Percentiles rank a stretch among this genome's conserved stretches.
Conservation (phyloP, 805 yeast genomes). For the Yamadazyma sp. region DNA sequence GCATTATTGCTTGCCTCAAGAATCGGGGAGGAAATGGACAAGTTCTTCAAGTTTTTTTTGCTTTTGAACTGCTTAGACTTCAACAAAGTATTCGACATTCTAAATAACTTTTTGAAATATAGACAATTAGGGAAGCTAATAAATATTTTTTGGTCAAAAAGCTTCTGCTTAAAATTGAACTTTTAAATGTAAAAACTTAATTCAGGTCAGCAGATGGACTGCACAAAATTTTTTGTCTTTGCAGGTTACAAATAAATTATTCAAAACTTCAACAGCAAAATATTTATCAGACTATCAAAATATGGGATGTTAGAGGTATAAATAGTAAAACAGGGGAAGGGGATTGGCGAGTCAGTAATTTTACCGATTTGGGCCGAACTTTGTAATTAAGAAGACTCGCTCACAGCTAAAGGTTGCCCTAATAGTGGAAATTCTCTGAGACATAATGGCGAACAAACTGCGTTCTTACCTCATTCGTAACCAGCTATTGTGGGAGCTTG, state of each 20-base stretch:
- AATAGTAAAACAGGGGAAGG: neutral
- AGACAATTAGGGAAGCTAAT: neutral
- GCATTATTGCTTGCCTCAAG: slow-evolving; percentile 8
- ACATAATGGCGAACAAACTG: neutral
- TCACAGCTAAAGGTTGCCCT: no score
- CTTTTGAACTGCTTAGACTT: slow-evolving; percentile 15
- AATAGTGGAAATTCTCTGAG: neutral
- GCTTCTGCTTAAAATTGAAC: no score
- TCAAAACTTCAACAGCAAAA: no score
- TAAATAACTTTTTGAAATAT: neutral
- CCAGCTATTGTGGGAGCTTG: neutral
- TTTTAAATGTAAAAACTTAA: no score
- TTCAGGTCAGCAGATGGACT: no score
- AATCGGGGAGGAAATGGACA: slow-evolving; percentile 22
- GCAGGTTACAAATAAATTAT: no score
- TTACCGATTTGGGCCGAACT: no score
- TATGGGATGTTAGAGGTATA: neutral
- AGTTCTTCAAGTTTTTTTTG: slow-evolving; percentile 26
- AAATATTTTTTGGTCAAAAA: no score
- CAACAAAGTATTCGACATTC: slow-evolving; percentile 7
- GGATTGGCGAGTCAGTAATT: no score
- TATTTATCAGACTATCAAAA: no score
- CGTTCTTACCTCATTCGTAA: neutral
- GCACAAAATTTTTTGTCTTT: no score
- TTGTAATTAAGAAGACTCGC: no score